These are phyloP conservation scores for Neopestalotiopsis clavispora DNA, from an alignment of 2,329 filamentous ascomycete genomes.

Conservation along the genomic window DNA sequence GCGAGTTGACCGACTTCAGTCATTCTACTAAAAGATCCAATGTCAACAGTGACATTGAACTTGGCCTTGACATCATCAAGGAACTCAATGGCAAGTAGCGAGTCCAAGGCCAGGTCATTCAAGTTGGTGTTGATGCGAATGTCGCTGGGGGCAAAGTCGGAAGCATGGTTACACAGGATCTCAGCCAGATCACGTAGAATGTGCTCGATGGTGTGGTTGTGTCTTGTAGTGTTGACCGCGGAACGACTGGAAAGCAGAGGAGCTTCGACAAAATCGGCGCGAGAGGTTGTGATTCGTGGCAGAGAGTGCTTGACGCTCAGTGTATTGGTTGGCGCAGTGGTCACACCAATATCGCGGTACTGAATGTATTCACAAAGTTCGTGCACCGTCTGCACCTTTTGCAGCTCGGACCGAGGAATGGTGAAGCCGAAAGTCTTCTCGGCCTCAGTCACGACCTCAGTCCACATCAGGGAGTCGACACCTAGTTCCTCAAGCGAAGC, in stretches of 20 bases:
- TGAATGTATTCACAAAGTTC: background rate
- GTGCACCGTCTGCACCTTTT: background rate
- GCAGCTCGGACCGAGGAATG: background rate
- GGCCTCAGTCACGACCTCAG: slow-evolving; percentile 4
- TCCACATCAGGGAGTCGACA: slow-evolving; percentile 25
- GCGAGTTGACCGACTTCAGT: slow-evolving; percentile 21
- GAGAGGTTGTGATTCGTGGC: background rate
- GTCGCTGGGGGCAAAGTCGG: background rate
- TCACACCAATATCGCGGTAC: background rate
- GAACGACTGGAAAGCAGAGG: background rate
- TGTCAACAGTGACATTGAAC: slow-evolving; percentile 22
- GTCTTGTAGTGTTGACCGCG: background rate
- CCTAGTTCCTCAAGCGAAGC: slow-evolving; percentile 23
- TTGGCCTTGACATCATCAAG: slow-evolving; percentile 21
- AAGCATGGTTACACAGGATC: background rate
- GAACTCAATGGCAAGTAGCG: slow-evolving; percentile 19
- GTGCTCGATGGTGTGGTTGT: background rate
- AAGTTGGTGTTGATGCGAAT: background rate
- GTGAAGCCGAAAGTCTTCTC: background rate
- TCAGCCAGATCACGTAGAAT: background rate
- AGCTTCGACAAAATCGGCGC: background rate
- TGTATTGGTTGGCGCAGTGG: background rate
- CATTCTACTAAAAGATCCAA: slow-evolving; percentile 21
- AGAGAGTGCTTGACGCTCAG: background rate
- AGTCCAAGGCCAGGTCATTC: background rate